These are phyloP conservation scores for Aspergillus terreus DNA, from an alignment of 2,329 filamentous ascomycete species.

Conservation along the genomic window DNA sequence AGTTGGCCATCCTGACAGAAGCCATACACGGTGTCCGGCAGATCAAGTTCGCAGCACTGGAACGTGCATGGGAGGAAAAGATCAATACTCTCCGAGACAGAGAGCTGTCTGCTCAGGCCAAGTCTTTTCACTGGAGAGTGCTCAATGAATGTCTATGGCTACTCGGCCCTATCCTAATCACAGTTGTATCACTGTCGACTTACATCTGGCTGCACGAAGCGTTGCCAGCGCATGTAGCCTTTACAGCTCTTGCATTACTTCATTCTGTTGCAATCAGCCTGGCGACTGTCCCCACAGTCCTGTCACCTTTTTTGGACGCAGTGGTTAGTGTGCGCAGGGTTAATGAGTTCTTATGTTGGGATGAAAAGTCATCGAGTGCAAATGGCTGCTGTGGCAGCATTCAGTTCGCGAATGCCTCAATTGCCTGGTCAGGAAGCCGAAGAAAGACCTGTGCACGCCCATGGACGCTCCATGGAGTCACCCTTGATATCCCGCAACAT, in stretches of 20 bases:
- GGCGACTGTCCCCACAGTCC: no score
- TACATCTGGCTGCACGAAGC: no score
- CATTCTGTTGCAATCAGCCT: no score
- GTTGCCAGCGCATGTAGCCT: no score
- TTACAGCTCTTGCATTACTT: no score
- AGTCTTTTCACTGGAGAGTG: slow-evolving; percentile 61
- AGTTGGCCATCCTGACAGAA: slow-evolving; percentile 67
- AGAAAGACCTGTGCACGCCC: slow-evolving; percentile 25
- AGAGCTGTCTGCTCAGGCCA: slow-evolving; percentile 66
- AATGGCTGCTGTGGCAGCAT: no score
- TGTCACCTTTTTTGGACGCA: no score
- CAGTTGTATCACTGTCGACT: slow-evolving; percentile 60
- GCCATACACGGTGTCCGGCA: slow-evolving; percentile 75
- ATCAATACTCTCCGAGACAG: slow-evolving; percentile 62
- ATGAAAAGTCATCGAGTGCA: no score
- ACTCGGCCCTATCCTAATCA: slow-evolving; percentile 67
- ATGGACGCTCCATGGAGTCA: slow-evolving; percentile 53
- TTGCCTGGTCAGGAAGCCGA: no score
- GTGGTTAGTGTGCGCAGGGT: no score
- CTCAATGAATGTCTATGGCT: slow-evolving; percentile 67
- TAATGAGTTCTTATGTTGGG: no score
- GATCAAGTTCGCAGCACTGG: slow-evolving; percentile 78
- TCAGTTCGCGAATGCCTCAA: no score
- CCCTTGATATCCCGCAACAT: slow-evolving; percentile 62
- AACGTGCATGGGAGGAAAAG: slow-evolving; percentile 69